A percentile compares a stretch with the other conserved stretches of the same genome.
These are phyloP conservation scores for Paralagenidium karlingii DNA, from an alignment of 352 stramenopile species.

Conservation along the genomic window DNA sequence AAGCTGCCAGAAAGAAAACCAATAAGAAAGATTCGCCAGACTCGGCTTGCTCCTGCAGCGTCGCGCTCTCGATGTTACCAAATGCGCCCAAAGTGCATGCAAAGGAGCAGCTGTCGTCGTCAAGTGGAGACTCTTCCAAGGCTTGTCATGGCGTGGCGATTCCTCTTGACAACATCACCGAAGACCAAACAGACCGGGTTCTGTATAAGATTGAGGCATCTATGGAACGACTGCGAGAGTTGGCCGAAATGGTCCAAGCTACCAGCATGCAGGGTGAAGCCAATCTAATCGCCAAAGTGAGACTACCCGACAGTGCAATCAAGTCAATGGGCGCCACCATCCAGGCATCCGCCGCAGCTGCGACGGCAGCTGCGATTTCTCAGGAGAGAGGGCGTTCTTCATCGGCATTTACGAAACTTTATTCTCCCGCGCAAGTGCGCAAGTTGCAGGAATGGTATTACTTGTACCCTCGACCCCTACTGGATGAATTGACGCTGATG, in stretches of 20 bases:
- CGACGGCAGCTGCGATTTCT: slow-evolving; percentile 53
- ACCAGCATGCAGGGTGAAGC: slow-evolving; percentile 79
- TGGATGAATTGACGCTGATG: slow-evolving; percentile 76
- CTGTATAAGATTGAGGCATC: slow-evolving; percentile 64
- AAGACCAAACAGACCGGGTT: slow-evolving; percentile 70
- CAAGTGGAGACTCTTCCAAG: not conserved
- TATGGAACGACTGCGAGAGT: slow-evolving; percentile 50
- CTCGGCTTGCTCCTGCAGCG: slow-evolving; percentile 33
- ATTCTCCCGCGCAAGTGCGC: slow-evolving; percentile 52
- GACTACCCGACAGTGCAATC: slow-evolving; percentile 39
- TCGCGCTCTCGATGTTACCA: slow-evolving; percentile 52
- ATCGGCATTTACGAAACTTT: slow-evolving; percentile 32
- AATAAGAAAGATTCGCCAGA: slow-evolving; percentile 14
- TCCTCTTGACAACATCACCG: slow-evolving; percentile 37
- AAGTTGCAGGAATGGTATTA: slow-evolving; percentile 82
- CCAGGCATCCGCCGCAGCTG: slow-evolving; percentile 43
- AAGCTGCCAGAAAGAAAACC: slow-evolving; percentile 27
- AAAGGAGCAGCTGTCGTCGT: slow-evolving; percentile 1
- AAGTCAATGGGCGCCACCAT: slow-evolving; percentile 38
- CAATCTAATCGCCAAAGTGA: slow-evolving; percentile 65
- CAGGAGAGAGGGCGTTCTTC: slow-evolving; percentile 49
- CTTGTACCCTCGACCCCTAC: slow-evolving; percentile 55
- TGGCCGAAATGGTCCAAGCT: slow-evolving; percentile 70
- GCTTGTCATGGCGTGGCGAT: not conserved
- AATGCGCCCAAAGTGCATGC: slow-evolving; percentile 10